These are phyloP conservation scores for Evernia prunastri DNA, from an alignment of 495 filamentous ascomycete species.

Conservation along the genomic window DNA sequence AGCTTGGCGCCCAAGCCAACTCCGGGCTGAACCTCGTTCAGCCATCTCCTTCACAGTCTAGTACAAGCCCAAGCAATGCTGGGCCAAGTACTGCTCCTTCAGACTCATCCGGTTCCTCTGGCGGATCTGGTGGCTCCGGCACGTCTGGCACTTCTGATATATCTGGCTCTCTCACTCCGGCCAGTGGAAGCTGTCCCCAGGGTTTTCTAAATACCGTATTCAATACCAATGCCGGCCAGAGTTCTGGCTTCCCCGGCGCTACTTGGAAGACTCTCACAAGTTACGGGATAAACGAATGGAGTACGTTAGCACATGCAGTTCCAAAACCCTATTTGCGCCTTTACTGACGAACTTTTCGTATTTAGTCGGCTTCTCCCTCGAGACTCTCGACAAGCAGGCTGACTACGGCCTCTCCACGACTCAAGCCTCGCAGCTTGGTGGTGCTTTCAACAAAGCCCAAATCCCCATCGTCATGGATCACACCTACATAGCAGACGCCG, in stretches of 20 bases:
- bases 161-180: neutral
- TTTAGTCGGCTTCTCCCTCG: conserved; percentile 24
- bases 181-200: conserved; percentile 13
- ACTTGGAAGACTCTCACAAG: conserved; percentile 22
- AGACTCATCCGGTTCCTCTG: neutral
- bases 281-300: conserved; percentile 20
- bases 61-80: neutral
- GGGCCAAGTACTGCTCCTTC: neutral
- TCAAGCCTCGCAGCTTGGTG: neutral
- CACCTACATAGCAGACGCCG: conserved; percentile 10
- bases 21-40: neutral
- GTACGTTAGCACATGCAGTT: conserved; percentile 6
- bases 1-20: neutral
- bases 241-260: conserved; percentile 20
- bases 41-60: neutral
- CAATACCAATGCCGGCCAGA: conserved; percentile 21
- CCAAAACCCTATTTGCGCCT: neutral
- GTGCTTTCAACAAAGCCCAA: conserved; percentile 20
- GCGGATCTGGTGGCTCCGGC: neutral
- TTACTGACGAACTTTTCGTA: conserved; percentile 4
- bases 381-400: conserved; percentile 12
- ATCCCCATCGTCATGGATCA: conserved; percentile 27
- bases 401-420: conserved; percentile 12
- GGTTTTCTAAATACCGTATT: conserved; percentile 27
- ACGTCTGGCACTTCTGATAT: neutral